Conservation (phyloP, 306 rosid genomes). For the Vicia sativa region DNA sequence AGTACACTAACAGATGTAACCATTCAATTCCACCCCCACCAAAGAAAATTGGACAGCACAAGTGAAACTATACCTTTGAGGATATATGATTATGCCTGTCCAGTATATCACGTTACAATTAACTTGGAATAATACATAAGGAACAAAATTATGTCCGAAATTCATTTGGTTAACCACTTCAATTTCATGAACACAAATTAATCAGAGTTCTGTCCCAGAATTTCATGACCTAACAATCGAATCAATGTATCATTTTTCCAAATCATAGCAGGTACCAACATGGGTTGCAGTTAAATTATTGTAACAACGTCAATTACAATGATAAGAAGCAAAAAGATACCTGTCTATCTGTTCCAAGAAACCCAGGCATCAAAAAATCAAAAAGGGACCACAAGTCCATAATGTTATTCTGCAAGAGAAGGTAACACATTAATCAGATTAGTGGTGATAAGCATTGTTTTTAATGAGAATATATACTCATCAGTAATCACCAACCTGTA, state of each 20-base stretch:
- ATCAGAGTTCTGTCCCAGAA: constrained; percentile 1
- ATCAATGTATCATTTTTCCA: constrained; percentile 7
- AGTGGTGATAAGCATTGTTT: constrained; percentile 12
- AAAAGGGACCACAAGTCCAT: constrained; percentile 99
- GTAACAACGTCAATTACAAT: constrained; percentile 16
- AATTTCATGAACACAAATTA: not conserved
- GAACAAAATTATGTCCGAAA: not conserved
- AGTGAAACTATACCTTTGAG: constrained; percentile 3
- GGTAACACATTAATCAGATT: constrained; percentile 35
- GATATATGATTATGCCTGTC: not conserved
- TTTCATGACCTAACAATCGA: constrained; percentile 15
- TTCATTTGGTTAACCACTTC: constrained; percentile 9
- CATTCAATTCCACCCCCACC: not conserved
- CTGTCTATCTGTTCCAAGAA: constrained; percentile 99
- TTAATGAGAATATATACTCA: constrained; percentile 20
- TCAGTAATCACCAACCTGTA: constrained; percentile 72
- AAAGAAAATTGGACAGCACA: constrained; percentile 14
- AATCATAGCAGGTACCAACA: constrained; percentile 21
- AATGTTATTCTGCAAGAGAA: constrained; percentile 82
- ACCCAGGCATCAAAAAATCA: constrained; percentile 98
- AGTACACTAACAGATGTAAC: constrained; percentile 1
- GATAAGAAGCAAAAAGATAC: constrained; percentile 42
- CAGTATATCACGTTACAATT: constrained; percentile 3
- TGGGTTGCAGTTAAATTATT: not conserved
- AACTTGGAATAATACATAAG: not conserved